Evolutionary conservation across 208 protist genomes (phyloP), one percentile per base, ranked within the genome.

Genomic region (Wallacemonas collosoma): DNA sequence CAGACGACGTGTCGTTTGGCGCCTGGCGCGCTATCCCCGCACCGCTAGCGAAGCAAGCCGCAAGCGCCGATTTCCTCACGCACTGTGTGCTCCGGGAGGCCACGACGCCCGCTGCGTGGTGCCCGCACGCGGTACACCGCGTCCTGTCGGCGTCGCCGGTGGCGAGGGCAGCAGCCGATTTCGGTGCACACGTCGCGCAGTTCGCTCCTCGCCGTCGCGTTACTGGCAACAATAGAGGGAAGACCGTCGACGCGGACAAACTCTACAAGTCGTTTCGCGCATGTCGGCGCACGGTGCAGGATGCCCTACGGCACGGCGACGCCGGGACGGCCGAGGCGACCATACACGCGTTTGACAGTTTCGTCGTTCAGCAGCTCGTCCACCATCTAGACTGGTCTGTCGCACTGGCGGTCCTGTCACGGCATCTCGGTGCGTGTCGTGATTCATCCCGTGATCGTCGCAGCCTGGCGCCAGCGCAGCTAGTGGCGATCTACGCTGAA

Each of bases 41-140:
- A 68, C 55, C 47, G 14, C 60, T 76, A 3, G 48, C 43, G 1
- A 36, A 48, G 55, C 66, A 39, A 2, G 53, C 71, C 9, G 58
- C 47, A 3, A 47, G 63, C 2, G 62, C 41, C 12, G 75, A 84
- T 17, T 58, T 77, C 8, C 47, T 73, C 40, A 57, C 55, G 39
- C 80, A 85, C 76, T 79, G 80, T 56, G 71, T 85, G 14, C 44
- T 85, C n/a, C 80, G 80, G 14, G 80, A 79, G 38, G 76, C 68
- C 11, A 69, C 44, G n/a, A 85, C 80, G 2, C 80, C 80, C 14
- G 68, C 72, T 9, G 63, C 47, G 8, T 57, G 65, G 53, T 77
- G 72, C 26, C 62, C 76, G 40, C 72, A 80, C 63, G 72, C 72
- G 41, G n/a, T 85, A 11, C 44, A 63, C n/a, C 76, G 76, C 3